Evolutionary conservation across 2,329 filamentous ascomycete genomes (phyloP).

Genomic region (Apiospora marii): DNA sequence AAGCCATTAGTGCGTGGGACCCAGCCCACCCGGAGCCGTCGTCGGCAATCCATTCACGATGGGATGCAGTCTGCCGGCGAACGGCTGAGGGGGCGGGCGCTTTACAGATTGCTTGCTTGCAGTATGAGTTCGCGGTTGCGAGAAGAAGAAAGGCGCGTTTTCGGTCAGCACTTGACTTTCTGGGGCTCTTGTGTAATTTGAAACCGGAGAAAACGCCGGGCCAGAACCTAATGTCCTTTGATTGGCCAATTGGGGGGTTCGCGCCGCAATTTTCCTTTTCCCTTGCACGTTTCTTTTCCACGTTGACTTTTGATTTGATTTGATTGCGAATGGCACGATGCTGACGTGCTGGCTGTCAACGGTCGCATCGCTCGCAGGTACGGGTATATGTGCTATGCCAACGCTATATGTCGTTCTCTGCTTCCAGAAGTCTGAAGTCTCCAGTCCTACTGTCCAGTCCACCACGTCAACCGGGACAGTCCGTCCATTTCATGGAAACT

Average conservation of each 20-base stretch:
- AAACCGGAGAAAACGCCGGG: not conserved
- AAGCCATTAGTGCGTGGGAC: not conserved
- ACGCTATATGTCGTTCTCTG: not conserved
- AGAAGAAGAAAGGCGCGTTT: not conserved
- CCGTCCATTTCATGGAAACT: not conserved
- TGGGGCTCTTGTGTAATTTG: not conserved
- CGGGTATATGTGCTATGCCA: not conserved
- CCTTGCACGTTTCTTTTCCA: not conserved
- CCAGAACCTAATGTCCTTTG: not conserved
- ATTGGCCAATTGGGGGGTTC: constrained; percentile 3
- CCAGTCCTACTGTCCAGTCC: too few relatives aligned
- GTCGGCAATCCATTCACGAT: not conserved
- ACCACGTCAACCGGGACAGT: not conserved
- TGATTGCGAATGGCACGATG: not conserved
- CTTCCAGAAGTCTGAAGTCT: not conserved
- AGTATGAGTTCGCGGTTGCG: not conserved
- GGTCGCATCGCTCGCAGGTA: not conserved
- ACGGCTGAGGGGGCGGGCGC: not conserved
- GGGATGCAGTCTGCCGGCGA: not conserved
- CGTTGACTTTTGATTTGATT: not conserved
- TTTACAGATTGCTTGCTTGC: too few relatives aligned
- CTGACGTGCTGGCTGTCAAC: not conserved
- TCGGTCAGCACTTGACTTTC: not conserved
- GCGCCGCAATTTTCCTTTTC: not conserved
- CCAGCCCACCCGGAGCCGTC: not conserved